Evolutionary conservation across 768 basidiomycete species (phyloP).

Genomic region (Lepiota subincarnata): DNA sequence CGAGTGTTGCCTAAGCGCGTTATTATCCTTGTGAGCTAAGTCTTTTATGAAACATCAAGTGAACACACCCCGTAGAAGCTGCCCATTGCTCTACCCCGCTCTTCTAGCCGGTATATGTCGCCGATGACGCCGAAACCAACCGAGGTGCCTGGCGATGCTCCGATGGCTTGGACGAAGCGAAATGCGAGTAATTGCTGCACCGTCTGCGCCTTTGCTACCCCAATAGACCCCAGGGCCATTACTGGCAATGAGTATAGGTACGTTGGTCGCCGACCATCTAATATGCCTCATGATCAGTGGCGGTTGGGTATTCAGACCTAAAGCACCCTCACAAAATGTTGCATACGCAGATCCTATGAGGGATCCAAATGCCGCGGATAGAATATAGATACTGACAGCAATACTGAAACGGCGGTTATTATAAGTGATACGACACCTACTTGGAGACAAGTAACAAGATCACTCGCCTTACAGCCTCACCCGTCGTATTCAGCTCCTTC

Average conservation of each 20-base stretch:
- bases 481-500: conserved; percentile 54
- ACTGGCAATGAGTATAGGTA: conserved; percentile 62
- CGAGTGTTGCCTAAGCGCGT: conserved; percentile 39
- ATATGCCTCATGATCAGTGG: neutral
- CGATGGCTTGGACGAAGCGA: conserved; percentile 65
- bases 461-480: conserved; percentile 50
- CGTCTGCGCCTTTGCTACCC: conserved; percentile 44
- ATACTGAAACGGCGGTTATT: conserved; percentile 18
- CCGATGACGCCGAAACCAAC: conserved; percentile 60
- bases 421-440: neutral
- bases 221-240: conserved; percentile 54
- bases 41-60: neutral
- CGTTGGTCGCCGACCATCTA: conserved; percentile 63
- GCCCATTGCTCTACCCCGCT: conserved; percentile 58
- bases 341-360: conserved; percentile 33
- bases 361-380: conserved; percentile 30
- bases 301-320: too few relatives aligned
- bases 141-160: conserved; percentile 53
- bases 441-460: neutral
- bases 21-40: neutral
- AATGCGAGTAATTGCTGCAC: conserved; percentile 53
- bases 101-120: conserved; percentile 63
- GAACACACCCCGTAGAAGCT: conserved; percentile 48
- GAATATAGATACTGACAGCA: conserved; percentile 33
- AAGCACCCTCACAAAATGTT: conserved; percentile 28